Percentiles rank a stretch among this genome's conserved stretches.
Conservation (phyloP, 495 filamentous ascomycete genomes). For the Cenococcum geophilum region DNA sequence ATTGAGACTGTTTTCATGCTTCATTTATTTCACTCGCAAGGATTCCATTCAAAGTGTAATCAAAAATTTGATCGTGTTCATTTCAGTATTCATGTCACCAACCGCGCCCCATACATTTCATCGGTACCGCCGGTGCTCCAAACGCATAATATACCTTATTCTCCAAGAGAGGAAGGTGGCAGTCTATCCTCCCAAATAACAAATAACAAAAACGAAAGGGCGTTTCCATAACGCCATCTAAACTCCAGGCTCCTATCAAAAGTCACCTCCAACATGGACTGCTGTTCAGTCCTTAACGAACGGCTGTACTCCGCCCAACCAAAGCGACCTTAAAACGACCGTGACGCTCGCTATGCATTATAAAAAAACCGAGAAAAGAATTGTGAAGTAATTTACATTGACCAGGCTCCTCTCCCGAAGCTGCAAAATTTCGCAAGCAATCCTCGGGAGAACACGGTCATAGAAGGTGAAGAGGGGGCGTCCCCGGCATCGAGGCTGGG, state of each 20-base stretch:
- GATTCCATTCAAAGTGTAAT: too few species aligned
- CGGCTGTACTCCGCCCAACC: slow-evolving; percentile 9
- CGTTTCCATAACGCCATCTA: neutral
- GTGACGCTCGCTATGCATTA: slow-evolving; percentile 28
- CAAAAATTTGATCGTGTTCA: too few species aligned
- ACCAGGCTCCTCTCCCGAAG: slow-evolving; percentile 10
- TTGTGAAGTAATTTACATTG: slow-evolving; percentile 24
- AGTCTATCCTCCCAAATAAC: slow-evolving; percentile 7
- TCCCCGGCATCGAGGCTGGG: slow-evolving; percentile 61
- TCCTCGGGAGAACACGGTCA: slow-evolving; percentile 5
- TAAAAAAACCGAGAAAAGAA: slow-evolving; percentile 13
- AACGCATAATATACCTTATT: too few species aligned
- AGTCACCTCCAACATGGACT: neutral
- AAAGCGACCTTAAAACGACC: slow-evolving; percentile 6
- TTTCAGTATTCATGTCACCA: too few species aligned
- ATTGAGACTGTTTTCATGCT: too few species aligned
- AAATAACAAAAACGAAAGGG: neutral
- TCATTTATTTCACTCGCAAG: too few species aligned
- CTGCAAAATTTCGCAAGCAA: neutral
- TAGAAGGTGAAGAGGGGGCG: slow-evolving; percentile 45
- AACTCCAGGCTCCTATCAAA: slow-evolving; percentile 1
- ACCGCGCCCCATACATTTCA: too few species aligned
- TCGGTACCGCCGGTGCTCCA: too few species aligned
- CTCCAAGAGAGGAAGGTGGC: neutral
- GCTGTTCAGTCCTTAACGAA: slow-evolving; percentile 4